Evolutionary conservation across 148 eudicot species (phyloP).

Genomic region (Rhododendron simsii): DNA sequence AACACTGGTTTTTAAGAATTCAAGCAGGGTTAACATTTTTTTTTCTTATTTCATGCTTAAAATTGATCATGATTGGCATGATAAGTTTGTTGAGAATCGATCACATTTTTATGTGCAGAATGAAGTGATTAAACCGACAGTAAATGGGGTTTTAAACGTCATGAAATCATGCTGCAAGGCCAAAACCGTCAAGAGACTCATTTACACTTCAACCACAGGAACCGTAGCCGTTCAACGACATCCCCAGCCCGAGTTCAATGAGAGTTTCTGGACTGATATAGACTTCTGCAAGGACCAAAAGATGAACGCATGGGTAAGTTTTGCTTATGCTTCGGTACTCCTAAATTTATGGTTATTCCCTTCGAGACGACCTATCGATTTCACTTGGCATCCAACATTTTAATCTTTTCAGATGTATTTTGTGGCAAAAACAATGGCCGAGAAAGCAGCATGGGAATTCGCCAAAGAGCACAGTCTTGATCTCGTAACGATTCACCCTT

Average conservation of each 20-base stretch:
- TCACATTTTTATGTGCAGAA: conserved; percentile 10
- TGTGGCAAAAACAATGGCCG: conserved; percentile 25
- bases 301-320: conserved; percentile 21
- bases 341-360: not conserved
- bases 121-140: conserved; percentile 25
- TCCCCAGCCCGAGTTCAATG: conserved; percentile 18
- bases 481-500: conserved; percentile 22
- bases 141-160: conserved; percentile 22
- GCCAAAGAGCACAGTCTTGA: conserved; percentile 22
- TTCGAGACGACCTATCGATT: not conserved
- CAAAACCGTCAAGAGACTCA: conserved; percentile 18
- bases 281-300: conserved; percentile 16
- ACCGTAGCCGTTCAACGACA: conserved; percentile 12
- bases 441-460: conserved; percentile 26
- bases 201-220: conserved; percentile 22
- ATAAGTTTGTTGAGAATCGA: not conserved
- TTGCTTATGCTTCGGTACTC: not conserved
- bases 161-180: conserved; percentile 26
- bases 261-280: conserved; percentile 23
- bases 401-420: conserved; percentile 14
- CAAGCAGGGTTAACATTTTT: too few species aligned
- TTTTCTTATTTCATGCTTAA: not conserved
- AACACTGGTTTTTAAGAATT: too few species aligned
- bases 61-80: not conserved
- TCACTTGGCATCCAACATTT: not conserved